Base-by-base conservation (phyloP, 116 monocot species). In the Papilionanthe hybrid region DNA sequence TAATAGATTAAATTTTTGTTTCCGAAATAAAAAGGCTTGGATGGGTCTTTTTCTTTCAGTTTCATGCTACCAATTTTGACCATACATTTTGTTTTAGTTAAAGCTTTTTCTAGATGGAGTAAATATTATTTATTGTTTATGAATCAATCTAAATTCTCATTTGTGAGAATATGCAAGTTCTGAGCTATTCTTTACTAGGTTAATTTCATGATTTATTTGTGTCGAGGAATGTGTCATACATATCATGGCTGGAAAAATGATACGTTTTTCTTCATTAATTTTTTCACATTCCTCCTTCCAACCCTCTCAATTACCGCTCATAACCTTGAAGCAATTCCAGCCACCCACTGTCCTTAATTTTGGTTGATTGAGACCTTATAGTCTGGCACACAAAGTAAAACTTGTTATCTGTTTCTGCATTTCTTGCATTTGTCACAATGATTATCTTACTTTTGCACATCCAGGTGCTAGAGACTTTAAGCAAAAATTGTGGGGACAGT, bases 401-500 rank as follows among this genome's bases (percentile, higher is more conserved):
- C 60, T 60, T 60, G 60, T n/a, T 71, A 43, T 43, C 20, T 20
- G 20, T 73, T 27, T 73, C 17, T 69, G 32, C 18, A 69, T 69
- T 69, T 42, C 28, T 73, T 73, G 72, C 15, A 42, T 43, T 73
- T 7, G 0, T 73, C 44, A 19, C 44, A 44, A 42, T 44, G 42
- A 71, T 71, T 32, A 48, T 77, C 12, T 10, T 60, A 60, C 28
- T 28, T 44, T 49, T 42, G 32, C 72, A 25, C 77, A 83, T 83
- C 37, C 83, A 97, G 96, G 92, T 89, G 28, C 79, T 97, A 65
- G 96, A 97, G 82, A 94, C 96, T 80, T 85, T 97, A 77, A 97
- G 92, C 87, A 97, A 97, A 88, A 97, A 97, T 77, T 97, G 96
- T 83, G 96, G 94, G 28, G 96, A 97, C 8, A 48, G 32, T 82